Evolutionary conservation across 1,284 basidiomycete genomes (phyloP).

Genomic region (Cutaneotrichosporon cyanovorans): DNA sequence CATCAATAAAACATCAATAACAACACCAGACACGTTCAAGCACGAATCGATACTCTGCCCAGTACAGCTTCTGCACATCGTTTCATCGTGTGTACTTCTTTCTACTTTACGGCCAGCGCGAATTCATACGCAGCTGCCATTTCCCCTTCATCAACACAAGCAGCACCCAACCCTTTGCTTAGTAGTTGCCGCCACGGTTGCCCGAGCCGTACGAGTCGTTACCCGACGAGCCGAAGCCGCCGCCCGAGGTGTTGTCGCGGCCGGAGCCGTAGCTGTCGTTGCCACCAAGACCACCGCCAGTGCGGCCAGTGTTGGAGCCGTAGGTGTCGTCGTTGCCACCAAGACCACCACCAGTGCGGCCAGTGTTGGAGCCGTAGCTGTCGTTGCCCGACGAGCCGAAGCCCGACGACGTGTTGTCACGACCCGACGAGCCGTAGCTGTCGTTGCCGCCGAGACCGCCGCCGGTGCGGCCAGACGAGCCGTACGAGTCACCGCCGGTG

Average conservation of each 20-base stretch:
- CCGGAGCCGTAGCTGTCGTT: constrained; percentile 1
- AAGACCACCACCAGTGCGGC: no score
- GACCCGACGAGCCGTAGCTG: constrained; percentile 5
- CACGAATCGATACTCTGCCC: no score
- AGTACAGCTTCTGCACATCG: no score
- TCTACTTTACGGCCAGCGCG: no score
- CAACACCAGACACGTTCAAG: no score
- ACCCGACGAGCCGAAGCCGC: not conserved
- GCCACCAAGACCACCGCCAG: not conserved
- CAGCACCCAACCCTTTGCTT: no score
- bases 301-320: not conserved
- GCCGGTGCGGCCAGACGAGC: no score
- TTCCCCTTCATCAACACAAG: no score
- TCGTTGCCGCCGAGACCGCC: constrained; percentile 5
- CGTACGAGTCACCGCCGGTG: constrained; percentile 2
- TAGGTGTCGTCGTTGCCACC: not conserved
- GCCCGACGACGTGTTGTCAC: not conserved
- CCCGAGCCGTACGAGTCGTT: constrained; percentile 4
- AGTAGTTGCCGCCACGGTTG: not conserved
- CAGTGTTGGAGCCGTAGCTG: constrained; percentile 7
- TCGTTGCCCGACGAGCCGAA: constrained; percentile 2
- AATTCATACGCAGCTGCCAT: no score
- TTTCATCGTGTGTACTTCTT: no score
- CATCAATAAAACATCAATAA: no score
- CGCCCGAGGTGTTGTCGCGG: constrained; percentile 1